Evolutionary conservation across 228 moss, liverwort and hornwort species (phyloP), one percentile per base, ranked within the genome.

Genomic region (Sphagnum magellanicum): DNA sequence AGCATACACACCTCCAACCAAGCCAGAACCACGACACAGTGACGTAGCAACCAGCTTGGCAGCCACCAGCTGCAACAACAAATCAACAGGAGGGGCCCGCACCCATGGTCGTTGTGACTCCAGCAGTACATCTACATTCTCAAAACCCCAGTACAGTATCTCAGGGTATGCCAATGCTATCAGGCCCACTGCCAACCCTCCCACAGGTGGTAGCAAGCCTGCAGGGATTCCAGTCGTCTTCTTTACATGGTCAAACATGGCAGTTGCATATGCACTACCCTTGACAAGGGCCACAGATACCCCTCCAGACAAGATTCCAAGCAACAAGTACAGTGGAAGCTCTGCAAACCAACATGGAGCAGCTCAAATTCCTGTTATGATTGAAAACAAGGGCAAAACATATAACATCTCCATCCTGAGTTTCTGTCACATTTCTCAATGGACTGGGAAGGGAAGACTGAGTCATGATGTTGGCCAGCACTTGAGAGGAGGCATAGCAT

Each of bases 1-100:
- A 10, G 98, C 94, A 73, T 98, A 98, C 75, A 98, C 90, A 59
- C 98, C 98, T 16, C 98, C 98, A 64, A 98, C 98, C 82, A 98
- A 81, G 63, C 98, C 92, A 17, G 94, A 98, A 59, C 94, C 94
- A 65, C 98, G 90, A 80, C 94, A 98, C n/a, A 98, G 69, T 46
- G 94, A 90, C n/a, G 94, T 98, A 17, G 88, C 90, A 8, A 98
- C 71, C 72, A 98, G 80, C 75, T 98, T 98, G 16, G 74, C 88
- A 70, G 83, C 98, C 60, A 98, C 94, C 72, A 98, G 72, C 74
- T 98, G 90, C 49, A 94, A 77, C 58, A 98, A 83, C 78, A 98
- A 72, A 47, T 76, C 88, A 49, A 89, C 90, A 52, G 87, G 75
- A 52, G 94, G 98, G 71, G 77, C 84, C 72, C 66, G 79, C 50